Evolutionary conservation across 2,329 filamentous ascomycete genomes (phyloP).

Genomic region (Aulographum hederae): DNA sequence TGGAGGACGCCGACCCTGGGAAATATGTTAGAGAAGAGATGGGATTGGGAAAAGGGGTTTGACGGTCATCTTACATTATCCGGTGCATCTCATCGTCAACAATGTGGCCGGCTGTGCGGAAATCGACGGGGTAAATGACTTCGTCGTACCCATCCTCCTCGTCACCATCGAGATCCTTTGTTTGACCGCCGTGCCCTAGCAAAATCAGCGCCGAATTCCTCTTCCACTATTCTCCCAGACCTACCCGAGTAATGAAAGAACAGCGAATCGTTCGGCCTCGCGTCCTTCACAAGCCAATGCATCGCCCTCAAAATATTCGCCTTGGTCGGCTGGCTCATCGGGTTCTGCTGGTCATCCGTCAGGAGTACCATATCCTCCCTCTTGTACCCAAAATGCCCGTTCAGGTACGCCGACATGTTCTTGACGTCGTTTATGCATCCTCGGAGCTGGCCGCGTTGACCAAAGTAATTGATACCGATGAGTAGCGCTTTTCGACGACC

Average conservation of each 20-base stretch:
- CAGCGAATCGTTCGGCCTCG: conserved; percentile 76
- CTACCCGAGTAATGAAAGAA: conserved; percentile 95
- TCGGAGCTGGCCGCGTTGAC: conserved; percentile 72
- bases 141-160: conserved; percentile 71
- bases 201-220: background rate
- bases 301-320: conserved; percentile 88
- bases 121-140: conserved; percentile 71
- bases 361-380: conserved; percentile 93
- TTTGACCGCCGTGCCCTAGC: conserved; percentile 61
- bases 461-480: conserved; percentile 94
- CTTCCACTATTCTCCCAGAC: conserved; percentile 12
- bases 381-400: conserved; percentile 79
- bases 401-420: conserved; percentile 87
- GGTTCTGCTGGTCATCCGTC: conserved; percentile 92
- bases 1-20: conserved; percentile 49
- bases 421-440: conserved; percentile 96
- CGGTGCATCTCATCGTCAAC: conserved; percentile 70
- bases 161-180: conserved; percentile 59
- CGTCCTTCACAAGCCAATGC: conserved; percentile 96
- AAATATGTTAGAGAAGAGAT: conserved; percentile 7
- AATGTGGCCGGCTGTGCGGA: conserved; percentile 61
- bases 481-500: conserved; percentile 75
- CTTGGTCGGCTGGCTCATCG: conserved; percentile 93
- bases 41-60: background rate
- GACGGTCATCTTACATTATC: conserved; percentile 32